Evolutionary conservation across 495 filamentous ascomycete species (phyloP).

Genomic region (Umbilicaria muhlenbergii): DNA sequence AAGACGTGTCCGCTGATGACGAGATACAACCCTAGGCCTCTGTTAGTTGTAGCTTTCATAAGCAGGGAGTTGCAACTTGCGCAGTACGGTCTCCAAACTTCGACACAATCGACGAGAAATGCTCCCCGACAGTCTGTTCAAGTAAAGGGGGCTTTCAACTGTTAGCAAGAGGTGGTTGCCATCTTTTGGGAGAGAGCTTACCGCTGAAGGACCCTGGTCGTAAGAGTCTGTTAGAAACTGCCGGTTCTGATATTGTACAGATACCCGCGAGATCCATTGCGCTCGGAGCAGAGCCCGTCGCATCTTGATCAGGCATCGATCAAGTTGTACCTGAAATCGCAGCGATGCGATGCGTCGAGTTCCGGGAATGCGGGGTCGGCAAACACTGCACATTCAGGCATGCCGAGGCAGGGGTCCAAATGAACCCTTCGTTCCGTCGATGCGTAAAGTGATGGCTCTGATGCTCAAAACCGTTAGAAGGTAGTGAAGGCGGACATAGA

Average conservation of each 20-base stretch:
- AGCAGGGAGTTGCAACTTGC: slow-evolving; percentile 24
- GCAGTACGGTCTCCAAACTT: slow-evolving; percentile 62
- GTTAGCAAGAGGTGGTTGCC: not conserved
- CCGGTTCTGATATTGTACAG: slow-evolving; percentile 6
- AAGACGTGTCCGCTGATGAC: slow-evolving; percentile 43
- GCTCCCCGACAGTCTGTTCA: slow-evolving; percentile 61
- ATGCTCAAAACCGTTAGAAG: too few species aligned
- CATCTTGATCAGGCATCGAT: too few species aligned
- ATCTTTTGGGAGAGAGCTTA: slow-evolving; percentile 7
- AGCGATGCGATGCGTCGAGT: too few species aligned
- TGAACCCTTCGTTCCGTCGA: too few species aligned
- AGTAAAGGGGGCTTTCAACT: slow-evolving; percentile 54
- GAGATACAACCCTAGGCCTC: slow-evolving; percentile 41
- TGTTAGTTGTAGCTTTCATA: not conserved
- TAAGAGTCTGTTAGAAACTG: slow-evolving; percentile 31
- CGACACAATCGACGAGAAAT: slow-evolving; percentile 59
- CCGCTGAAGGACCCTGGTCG: slow-evolving; percentile 28
- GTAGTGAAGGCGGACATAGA: too few species aligned
- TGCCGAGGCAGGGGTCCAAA: too few species aligned
- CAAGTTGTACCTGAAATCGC: too few species aligned
- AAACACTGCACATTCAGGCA: too few species aligned
- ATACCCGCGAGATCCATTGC: too few species aligned
- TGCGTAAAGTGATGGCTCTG: too few species aligned
- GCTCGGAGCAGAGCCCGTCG: too few species aligned
- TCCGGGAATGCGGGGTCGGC: too few species aligned